phyloP scores from a whole-genome alignment of 371 early-diverging fungal genomes.

The Zopfochytrium polystomum region DNA sequence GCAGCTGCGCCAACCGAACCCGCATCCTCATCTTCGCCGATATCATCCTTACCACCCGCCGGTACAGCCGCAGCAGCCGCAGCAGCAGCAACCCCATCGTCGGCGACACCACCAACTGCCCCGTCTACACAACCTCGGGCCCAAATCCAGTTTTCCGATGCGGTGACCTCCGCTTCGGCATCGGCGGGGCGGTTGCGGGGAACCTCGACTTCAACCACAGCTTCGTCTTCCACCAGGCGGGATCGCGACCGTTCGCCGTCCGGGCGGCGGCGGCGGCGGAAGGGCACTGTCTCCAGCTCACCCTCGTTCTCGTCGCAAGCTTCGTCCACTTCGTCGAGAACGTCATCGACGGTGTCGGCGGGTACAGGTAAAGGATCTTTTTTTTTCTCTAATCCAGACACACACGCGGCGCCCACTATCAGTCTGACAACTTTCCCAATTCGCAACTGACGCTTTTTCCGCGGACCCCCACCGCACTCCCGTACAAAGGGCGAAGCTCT shows the following conservation, averaged over 20 bases:
- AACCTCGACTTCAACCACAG: conserved; percentile 25
- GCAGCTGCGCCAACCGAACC: no score
- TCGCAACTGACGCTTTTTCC: conserved; percentile 22
- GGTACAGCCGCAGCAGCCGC: no score
- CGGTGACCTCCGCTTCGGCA: conserved; percentile 32
- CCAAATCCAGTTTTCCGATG: no score
- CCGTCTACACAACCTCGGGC: no score
- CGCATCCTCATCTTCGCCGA: no score
- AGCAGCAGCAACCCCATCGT: no score
- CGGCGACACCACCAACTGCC: no score
- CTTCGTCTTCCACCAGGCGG: conserved; percentile 45
- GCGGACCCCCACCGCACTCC: conserved; percentile 33
- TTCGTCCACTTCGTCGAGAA: conserved; percentile 44
- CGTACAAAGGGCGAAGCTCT: no score
- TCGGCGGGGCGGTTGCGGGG: conserved; percentile 46
- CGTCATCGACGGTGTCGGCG: conserved; percentile 35
- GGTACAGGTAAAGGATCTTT: neutral
- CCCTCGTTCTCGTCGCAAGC: conserved; percentile 48
- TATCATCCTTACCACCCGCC: no score
- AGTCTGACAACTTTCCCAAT: neutral
- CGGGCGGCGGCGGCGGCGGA: conserved; percentile 35
- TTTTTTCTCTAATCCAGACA: no score
- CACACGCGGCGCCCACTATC: no score
- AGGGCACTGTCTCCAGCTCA: conserved; percentile 29
- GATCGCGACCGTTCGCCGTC: conserved; percentile 43